Evolutionary conservation across 2,329 filamentous ascomycete species (phyloP).

Genomic region (Aspergillus pseudotamarii): DNA sequence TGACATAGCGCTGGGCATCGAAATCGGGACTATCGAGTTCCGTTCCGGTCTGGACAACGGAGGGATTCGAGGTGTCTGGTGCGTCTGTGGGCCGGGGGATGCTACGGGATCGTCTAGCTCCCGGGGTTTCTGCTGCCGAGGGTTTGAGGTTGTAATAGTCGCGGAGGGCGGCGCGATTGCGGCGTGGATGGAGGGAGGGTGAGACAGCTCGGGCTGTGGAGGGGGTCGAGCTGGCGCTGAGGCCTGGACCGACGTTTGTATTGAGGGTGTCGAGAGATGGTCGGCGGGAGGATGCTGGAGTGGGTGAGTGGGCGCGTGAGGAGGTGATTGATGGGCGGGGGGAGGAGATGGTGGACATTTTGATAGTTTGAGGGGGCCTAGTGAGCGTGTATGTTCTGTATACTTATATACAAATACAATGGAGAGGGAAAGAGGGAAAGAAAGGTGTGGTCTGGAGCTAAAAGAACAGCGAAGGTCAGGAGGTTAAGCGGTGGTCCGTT

Average conservation of each 20-base stretch:
- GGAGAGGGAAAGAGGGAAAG: neutral
- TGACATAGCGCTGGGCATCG: constrained; percentile 63
- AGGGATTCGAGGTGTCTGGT: constrained; percentile 43
- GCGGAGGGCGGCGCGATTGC: constrained; percentile 83
- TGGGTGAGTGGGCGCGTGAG: constrained; percentile 56
- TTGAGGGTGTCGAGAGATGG: constrained; percentile 70
- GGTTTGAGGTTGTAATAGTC: constrained; percentile 89
- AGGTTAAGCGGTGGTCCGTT: constrained; percentile 33
- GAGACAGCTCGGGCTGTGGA: constrained; percentile 46
- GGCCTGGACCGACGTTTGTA: constrained; percentile 54
- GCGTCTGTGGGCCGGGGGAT: constrained; percentile 45
- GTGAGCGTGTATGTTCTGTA: neutral
- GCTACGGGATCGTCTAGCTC: constrained; percentile 37
- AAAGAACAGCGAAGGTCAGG: neutral
- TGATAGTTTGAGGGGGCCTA: constrained; percentile 14
- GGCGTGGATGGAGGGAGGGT: constrained; percentile 46
- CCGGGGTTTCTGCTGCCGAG: constrained; percentile 40
- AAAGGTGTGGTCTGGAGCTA: neutral
- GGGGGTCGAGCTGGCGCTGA: constrained; percentile 46
- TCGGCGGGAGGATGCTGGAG: constrained; percentile 74
- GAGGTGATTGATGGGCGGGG: constrained; percentile 62
- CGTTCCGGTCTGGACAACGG: constrained; percentile 34
- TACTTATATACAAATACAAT: neutral
- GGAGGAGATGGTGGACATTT: constrained; percentile 63
- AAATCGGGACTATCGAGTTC: constrained; percentile 78